Evolutionary conservation across 78 protist genomes (phyloP), one percentile per base, ranked within the genome.

Genomic region (Planoprotostelium fungivorum): DNA sequence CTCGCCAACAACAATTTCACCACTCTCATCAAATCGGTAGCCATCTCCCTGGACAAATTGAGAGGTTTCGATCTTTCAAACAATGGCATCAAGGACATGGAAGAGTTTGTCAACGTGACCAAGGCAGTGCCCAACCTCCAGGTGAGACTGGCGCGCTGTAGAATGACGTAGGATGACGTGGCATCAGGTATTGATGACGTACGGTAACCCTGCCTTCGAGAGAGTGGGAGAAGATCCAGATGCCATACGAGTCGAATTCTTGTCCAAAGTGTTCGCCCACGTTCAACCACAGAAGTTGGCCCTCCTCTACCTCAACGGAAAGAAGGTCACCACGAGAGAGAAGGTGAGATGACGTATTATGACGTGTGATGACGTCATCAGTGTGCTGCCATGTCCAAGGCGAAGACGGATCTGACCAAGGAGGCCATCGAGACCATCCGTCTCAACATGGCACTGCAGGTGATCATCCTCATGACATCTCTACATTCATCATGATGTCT

Each of bases 301-400:
- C 73, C 73, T 51, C 73, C 31, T 51, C 16, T 51, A 51, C 73
- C 73, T 51, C 73, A 51, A 51, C 16, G 73, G 73, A 16, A 51
- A 51, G 73, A 51, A 16, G 73, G 73, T 51, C 73, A 51, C 73
- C 73, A 51, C 73, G 73, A 5, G 73, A 5, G 73, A 51, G 16
- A 51, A 51, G 73, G 73, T 51, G 73, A 51, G 73, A 51, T 51
- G n/a, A n/a, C n/a, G n/a, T n/a, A n/a, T n/a, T n/a, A n/a, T n/a
- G n/a, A n/a, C n/a, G n/a, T n/a, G n/a, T n/a, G n/a, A n/a, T 51
- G 73, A 51, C 73, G 31, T 5, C 16, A 5, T 51, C 73, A 51
- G 73, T 51, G 73, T 16, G 5, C 73, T 51, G 73, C 73, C 31
- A 25, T 51, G 73, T 25, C 5, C 73, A 51, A 51, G 16, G 16